Base-by-base conservation (phyloP, 2,329 filamentous ascomycete species). In the Ceratocystiopsis minuta region DNA sequence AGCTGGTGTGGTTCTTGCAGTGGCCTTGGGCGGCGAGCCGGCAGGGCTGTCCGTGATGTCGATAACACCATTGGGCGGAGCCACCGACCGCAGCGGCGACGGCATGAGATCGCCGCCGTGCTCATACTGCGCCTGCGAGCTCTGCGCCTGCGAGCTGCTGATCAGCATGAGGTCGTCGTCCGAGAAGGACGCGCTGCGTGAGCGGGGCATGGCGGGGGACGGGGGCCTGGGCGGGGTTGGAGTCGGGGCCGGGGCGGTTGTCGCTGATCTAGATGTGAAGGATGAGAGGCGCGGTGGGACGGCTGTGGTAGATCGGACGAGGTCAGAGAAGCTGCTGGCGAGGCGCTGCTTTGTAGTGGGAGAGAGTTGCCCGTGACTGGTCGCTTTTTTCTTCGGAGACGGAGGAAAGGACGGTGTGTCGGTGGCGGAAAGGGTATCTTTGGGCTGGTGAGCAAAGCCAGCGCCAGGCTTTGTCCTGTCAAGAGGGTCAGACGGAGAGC, bases 151-250 rank as follows among this genome's bases (percentile, higher is more conserved):
- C 6, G 57, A 59, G 48, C 51, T 55, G 48, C 51, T 55, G 37
- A 60, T 52, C n/a, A 56, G 41, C 15, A 57, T 46, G 36, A 60
- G 52, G 42, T 60, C 57, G 41, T 60, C 56, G 50, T 60, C 58
- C 37, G 55, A 56, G 38, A 60, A 59, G 40, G 57, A 60, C 24
- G 48, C 46, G 34, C 48, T 53, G 28, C 53, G 51, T 3, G 52
- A 54, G 37, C 50, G 53, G 9, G 52, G 45, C 53, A 55, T 55
- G 6, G 9, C 41, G 37, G n/a, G 18, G 37, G 15, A 18, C 10
- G 37, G 13, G 39, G 24, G 37, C 12, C 16, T 35, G 38, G 20
- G 15, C 18, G 38, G 34, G 20, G 39, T 13, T 35, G 39, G 37
- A 31, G 24, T 10, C 24, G 5, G 34, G 34, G 32, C 4, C 32